Evolutionary conservation across 345 rosid species (phyloP), one percentile per base, ranked within the genome.

Genomic region (Arabis hirsuta): DNA sequence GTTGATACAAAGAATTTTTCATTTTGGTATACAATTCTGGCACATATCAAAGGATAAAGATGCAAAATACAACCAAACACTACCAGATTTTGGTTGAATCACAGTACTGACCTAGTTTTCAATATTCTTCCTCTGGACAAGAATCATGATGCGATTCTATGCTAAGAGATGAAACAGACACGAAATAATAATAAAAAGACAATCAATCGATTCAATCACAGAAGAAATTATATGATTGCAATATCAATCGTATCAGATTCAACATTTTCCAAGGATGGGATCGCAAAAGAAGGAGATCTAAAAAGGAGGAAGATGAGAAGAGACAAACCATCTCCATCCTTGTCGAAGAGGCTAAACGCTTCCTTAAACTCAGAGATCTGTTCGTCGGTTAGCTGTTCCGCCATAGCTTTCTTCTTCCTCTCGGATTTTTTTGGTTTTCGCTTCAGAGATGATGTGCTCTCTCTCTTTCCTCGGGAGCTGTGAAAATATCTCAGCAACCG

Each of bases 331-430:
- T 74, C 73, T 24, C 73, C 78, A 12, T 74, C 78, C 58, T 74
- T 74, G 68, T 74, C 73, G 62, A 74, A 74, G 60, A 74, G 73
- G 56, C 79, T 74, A 26, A 74, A 74, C 12, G 79, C 69, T 68
- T 68, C 79, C 69, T 68, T 74, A 29, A 74, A 74, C 62, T 74
- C 73, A 47, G 69, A 74, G 79, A 74, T 74, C 73, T 75, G 79
- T 26, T 75, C 74, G 55, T 75, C 74, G 0, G 74, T 68, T 2
- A 75, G 73, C 50, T 75, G 69, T 31, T 75, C 79, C 51, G 79
- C 79, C 74, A 75, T 75, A 41, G 51, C 54, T 22, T 59, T 56
- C 26, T 22, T 66, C 58, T 11, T 52, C 22, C n/a, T 63, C 50
- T 34, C 3, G 3, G 32, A 7, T 22, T 22, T 3, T 26, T 64